Evolutionary conservation across 495 filamentous ascomycete genomes (phyloP).

Genomic region (Physcia stellaris): DNA sequence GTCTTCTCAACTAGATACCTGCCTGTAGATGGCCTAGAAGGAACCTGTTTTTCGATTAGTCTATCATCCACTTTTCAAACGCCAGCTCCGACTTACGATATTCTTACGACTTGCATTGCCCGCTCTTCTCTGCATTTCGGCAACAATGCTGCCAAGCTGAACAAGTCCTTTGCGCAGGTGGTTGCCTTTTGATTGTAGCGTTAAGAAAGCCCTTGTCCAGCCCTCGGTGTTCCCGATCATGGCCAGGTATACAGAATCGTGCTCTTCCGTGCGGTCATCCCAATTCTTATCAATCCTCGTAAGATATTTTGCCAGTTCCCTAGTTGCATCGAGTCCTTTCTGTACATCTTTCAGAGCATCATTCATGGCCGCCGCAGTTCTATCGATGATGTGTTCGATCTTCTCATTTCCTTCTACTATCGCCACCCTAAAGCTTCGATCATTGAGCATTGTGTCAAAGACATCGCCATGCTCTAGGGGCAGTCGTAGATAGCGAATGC

Average conservation of each 20-base stretch:
- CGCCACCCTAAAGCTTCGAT: slow-evolving; percentile 63
- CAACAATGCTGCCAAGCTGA: slow-evolving; percentile 52
- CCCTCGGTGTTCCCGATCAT: slow-evolving; percentile 80
- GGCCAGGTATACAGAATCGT: slow-evolving; percentile 52
- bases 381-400: slow-evolving; percentile 75
- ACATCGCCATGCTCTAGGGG: slow-evolving; percentile 71
- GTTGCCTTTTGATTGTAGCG: slow-evolving; percentile 50
- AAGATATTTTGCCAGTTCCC: slow-evolving; percentile 65
- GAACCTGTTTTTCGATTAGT: slow-evolving; percentile 10
- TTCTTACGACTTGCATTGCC: slow-evolving; percentile 57
- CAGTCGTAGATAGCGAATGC: slow-evolving; percentile 63
- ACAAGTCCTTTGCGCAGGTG: slow-evolving; percentile 44
- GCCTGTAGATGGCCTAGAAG: slow-evolving; percentile 11
- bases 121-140: slow-evolving; percentile 66
- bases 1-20: slow-evolving; percentile 13
- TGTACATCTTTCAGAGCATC: slow-evolving; percentile 63
- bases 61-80: background rate
- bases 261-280: slow-evolving; percentile 27
- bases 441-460: slow-evolving; percentile 82
- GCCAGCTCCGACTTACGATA: slow-evolving; percentile 20
- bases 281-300: slow-evolving; percentile 43
- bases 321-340: slow-evolving; percentile 63
- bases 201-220: slow-evolving; percentile 65
- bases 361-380: slow-evolving; percentile 60
- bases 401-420: slow-evolving; percentile 80